phyloP scores from a whole-genome alignment of 2,329 filamentous ascomycete species.

The Elsinoe australis region DNA sequence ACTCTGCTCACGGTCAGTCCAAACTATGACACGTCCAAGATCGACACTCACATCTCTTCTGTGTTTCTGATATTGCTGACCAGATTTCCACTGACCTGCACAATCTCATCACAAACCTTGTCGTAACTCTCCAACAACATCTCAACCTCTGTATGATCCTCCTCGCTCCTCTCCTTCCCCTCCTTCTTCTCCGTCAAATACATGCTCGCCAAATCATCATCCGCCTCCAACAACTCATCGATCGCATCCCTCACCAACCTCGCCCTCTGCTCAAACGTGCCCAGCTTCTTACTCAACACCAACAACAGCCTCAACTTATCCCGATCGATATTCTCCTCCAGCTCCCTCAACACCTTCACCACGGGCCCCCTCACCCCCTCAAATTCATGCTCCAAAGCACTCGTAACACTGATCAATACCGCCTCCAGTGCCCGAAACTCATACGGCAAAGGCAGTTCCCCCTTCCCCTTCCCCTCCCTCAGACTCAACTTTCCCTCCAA shows the following conservation, averaged over 20 bases:
- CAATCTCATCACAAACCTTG: slow-evolving; percentile 95
- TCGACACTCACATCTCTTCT: slow-evolving; percentile 75
- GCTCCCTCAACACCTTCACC: slow-evolving; percentile 74
- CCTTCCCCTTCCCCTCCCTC: slow-evolving; percentile 49
- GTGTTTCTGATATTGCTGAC: slow-evolving; percentile 95
- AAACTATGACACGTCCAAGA: neutral
- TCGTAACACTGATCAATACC: slow-evolving; percentile 86
- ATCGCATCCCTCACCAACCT: slow-evolving; percentile 90
- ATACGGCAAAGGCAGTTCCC: slow-evolving; percentile 66
- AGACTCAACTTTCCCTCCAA: slow-evolving; percentile 86
- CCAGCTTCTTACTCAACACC: slow-evolving; percentile 89
- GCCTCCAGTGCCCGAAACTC: slow-evolving; percentile 95
- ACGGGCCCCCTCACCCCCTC: slow-evolving; percentile 89
- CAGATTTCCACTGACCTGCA: slow-evolving; percentile 86
- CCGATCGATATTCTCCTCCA: slow-evolving; percentile 94
- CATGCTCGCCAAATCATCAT: slow-evolving; percentile 91
- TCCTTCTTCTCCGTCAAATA: slow-evolving; percentile 84
- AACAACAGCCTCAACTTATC: slow-evolving; percentile 86
- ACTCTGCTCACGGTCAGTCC: slow-evolving; percentile 52
- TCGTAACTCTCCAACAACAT: slow-evolving; percentile 96
- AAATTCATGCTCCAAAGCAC: slow-evolving; percentile 87
- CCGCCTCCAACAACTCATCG: slow-evolving; percentile 88
- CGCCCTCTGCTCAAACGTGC: slow-evolving; percentile 95
- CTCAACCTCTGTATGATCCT: slow-evolving; percentile 94
- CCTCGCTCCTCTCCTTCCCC: slow-evolving; percentile 63